Conservation (phyloP, 208 protist genomes). For the Crithidia bombi region DNA sequence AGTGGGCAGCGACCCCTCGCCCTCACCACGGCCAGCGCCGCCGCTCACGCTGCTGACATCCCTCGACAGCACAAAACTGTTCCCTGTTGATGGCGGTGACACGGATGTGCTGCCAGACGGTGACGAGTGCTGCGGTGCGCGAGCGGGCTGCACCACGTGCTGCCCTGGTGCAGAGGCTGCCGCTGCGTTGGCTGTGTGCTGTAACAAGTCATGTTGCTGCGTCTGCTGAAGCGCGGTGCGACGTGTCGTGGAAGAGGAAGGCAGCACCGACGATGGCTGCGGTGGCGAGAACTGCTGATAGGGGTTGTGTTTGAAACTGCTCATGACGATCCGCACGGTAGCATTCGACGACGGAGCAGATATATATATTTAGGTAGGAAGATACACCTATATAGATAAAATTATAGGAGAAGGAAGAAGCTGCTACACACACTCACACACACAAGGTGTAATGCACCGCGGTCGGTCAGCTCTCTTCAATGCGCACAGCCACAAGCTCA, state of each 20-base stretch:
- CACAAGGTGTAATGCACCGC: no score
- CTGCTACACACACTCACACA: no score
- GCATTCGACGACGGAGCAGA: not conserved
- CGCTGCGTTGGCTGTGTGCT: not conserved
- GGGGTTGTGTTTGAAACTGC: constrained; percentile 37
- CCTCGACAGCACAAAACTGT: not conserved
- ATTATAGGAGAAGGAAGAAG: no score
- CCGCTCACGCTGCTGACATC: constrained; percentile 1
- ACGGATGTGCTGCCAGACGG: not conserved
- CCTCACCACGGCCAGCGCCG: not conserved
- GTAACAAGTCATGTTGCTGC: not conserved
- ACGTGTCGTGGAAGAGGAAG: not conserved
- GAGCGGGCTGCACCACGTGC: not conserved
- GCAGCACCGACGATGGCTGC: constrained; percentile 5
- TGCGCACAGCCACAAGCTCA: no score
- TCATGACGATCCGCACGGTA: constrained; percentile 3
- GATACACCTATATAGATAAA: constrained; percentile 2
- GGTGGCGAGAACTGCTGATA: constrained; percentile 30
- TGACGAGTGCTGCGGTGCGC: not conserved
- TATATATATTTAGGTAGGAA: not conserved
- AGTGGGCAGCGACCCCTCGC: not conserved
- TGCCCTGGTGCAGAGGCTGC: not conserved
- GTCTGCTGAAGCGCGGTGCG: not conserved
- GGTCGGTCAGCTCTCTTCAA: no score
- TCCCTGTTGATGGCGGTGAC: not conserved